Evolutionary conservation across 305 asterid genomes (phyloP).

Genomic region (Plantago coronopus): DNA sequence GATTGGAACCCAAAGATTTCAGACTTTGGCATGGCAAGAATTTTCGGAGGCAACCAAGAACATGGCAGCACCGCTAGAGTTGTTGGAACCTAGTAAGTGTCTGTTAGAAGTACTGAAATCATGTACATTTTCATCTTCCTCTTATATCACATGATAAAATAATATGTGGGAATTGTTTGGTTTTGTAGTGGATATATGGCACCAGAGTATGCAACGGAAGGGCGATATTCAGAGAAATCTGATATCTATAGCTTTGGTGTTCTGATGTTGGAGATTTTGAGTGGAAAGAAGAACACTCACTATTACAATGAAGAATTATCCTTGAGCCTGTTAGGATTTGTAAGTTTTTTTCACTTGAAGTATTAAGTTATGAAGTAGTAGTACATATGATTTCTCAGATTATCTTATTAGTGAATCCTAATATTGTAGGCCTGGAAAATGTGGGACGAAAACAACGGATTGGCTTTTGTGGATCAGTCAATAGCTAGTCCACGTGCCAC

Average conservation of each 20-base stretch:
- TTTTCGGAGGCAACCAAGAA: slow-evolving; percentile 35
- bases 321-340: neutral
- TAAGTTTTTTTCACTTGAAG: neutral
- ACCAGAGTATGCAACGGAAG: too few species aligned
- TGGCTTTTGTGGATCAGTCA: neutral
- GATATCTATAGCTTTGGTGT: slow-evolving; percentile 19
- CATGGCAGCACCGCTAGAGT: slow-evolving; percentile 45
- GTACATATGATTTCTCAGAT: slow-evolving; percentile 40
- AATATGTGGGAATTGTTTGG: neutral
- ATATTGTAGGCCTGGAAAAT: slow-evolving; percentile 6
- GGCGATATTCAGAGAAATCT: slow-evolving; percentile 43
- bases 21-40: slow-evolving; percentile 39
- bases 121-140: neutral
- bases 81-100: slow-evolving; percentile 54
- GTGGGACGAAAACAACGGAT: neutral
- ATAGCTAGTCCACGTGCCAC: neutral
- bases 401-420: slow-evolving; percentile 22
- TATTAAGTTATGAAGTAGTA: neutral
- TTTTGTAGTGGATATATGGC: slow-evolving; percentile 49
- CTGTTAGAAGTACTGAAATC: neutral
- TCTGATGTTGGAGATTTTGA: neutral
- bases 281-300: slow-evolving; percentile 4
- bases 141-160: neutral
- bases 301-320: slow-evolving; percentile 13
- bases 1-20: slow-evolving; percentile 36